A percentile compares a stretch with the other conserved stretches of the same genome.
phyloP scores from a whole-genome alignment of 306 rosid genomes.

The Glycine latifolia region DNA sequence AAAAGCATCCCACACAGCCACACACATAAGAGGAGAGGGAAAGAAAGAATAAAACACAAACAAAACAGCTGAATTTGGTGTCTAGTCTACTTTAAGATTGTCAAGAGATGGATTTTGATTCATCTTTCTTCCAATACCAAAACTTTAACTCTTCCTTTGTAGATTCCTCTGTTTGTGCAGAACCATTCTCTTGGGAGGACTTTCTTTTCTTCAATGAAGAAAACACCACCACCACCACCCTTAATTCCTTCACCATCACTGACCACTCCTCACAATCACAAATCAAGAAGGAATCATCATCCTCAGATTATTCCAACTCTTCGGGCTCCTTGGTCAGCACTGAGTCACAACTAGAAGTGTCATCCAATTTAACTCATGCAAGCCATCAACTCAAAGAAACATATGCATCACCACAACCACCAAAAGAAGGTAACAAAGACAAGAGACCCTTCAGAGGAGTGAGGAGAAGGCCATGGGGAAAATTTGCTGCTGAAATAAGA shows the following conservation, averaged over 20 bases:
- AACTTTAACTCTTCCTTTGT: conserved; percentile 5
- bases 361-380: conserved; percentile 38
- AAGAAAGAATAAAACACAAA: not conserved
- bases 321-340: conserved; percentile 27
- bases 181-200: conserved; percentile 44
- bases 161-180: conserved; percentile 21
- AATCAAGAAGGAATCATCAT: conserved; percentile 46
- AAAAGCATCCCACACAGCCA: not conserved
- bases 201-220: conserved; percentile 46
- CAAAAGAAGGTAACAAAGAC: not conserved
- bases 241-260: conserved; percentile 8
- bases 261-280: conserved; percentile 25
- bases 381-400: not conserved
- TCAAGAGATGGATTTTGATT: conserved; percentile 50
- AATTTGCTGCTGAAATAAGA: conserved; percentile 90
- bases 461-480: conserved; percentile 94
- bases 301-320: conserved; percentile 46
- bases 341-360: conserved; percentile 53
- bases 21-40: not conserved
- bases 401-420: not conserved
- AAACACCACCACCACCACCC: not conserved
- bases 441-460: conserved; percentile 70
- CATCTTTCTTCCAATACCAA: conserved; percentile 41
- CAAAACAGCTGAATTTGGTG: conserved; percentile 3
- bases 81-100: not conserved